Conservation (phyloP, 2,329 filamentous ascomycete species). For the Penicillium italicum region DNA sequence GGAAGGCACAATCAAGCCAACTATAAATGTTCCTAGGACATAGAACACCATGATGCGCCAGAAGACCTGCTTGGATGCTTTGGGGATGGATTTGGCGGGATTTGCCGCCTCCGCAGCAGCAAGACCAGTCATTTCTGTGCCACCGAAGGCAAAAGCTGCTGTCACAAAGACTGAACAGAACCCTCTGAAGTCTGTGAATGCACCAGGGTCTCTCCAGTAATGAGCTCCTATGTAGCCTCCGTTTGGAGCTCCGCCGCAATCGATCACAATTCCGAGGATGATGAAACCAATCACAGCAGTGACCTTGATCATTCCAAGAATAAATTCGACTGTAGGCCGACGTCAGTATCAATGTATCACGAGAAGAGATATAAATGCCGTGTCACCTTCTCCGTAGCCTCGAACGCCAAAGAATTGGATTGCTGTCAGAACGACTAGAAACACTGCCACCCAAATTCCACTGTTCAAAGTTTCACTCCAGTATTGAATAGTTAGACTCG, state of each 20-base stretch:
- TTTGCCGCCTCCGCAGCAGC: constrained; percentile 53
- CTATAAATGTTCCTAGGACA: constrained; percentile 45
- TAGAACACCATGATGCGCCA: constrained; percentile 53
- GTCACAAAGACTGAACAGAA: constrained; percentile 57
- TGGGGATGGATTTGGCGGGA: constrained; percentile 49
- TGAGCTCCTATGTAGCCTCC: constrained; percentile 41
- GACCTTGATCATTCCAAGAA: constrained; percentile 57
- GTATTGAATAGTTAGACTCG: constrained; percentile 53
- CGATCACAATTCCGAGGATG: constrained; percentile 70
- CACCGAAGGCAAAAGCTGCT: constrained; percentile 56
- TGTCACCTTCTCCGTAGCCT: constrained; percentile 37
- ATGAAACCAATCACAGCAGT: constrained; percentile 61
- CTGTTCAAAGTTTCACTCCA: constrained; percentile 52
- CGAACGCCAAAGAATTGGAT: constrained; percentile 58
- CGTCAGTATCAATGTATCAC: background rate
- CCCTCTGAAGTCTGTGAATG: constrained; percentile 49
- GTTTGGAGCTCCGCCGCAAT: constrained; percentile 42
- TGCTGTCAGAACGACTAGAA: constrained; percentile 49
- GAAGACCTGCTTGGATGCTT: constrained; percentile 50
- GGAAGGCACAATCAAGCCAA: constrained; percentile 46
- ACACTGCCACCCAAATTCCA: constrained; percentile 56
- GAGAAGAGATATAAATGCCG: no score
- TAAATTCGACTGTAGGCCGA: constrained; percentile 51
- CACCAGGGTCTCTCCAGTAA: constrained; percentile 38
- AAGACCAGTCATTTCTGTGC: constrained; percentile 53